phyloP scores from a whole-genome alignment of 208 protist species.

The Polymyxa betae region DNA sequence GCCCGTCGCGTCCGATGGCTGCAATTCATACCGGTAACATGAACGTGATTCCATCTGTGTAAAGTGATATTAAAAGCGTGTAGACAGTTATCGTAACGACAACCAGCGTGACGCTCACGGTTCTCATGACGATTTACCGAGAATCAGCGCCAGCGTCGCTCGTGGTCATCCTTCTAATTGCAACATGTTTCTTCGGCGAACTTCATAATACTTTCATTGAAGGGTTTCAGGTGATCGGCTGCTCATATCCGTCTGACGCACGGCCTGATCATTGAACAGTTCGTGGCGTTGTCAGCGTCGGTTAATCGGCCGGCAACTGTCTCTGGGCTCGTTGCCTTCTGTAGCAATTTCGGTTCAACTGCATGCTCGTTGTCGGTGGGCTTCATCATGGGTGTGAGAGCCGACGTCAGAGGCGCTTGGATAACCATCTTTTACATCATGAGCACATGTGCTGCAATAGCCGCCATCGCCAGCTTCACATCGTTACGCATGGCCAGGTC shows the following conservation, averaged over 20 bases:
- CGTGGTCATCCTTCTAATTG: neutral
- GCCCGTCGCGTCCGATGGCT: neutral
- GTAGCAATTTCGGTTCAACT: neutral
- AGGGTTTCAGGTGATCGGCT: conserved; percentile 12
- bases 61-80: neutral
- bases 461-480: too few species aligned
- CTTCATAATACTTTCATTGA: conserved; percentile 35
- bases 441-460: too few species aligned
- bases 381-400: neutral
- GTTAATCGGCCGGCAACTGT: conserved; percentile 31
- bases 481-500: too few species aligned
- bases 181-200: neutral
- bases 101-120: neutral
- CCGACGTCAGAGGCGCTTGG: too few species aligned
- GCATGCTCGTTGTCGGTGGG: neutral
- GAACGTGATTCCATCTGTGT: too few species aligned
- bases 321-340: conserved; percentile 17
- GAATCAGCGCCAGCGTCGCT: neutral
- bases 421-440: too few species aligned
- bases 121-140: neutral
- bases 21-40: conserved; percentile 29
- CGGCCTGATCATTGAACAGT: neutral
- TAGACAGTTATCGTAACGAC: neutral
- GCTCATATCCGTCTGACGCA: neutral
- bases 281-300: neutral